phyloP scores from a whole-genome alignment of 2,329 filamentous ascomycete genomes.

The Bipolaris cookei region DNA sequence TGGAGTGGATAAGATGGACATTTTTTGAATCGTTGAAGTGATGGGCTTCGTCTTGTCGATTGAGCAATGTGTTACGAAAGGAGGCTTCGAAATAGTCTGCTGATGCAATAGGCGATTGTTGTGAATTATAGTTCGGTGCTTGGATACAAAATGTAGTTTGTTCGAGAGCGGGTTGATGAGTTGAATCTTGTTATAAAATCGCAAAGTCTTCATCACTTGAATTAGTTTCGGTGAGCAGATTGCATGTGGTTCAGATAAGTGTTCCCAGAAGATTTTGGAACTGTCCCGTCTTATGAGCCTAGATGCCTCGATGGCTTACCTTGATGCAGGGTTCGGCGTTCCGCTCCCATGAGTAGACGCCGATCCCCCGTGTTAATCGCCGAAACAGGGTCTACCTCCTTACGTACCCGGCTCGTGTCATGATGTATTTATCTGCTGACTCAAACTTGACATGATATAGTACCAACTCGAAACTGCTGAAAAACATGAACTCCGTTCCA shows the following conservation, averaged over 20 bases:
- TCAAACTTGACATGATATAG: not conserved
- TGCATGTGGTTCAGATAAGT: not conserved
- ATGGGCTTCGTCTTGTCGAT: not conserved
- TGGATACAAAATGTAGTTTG: not conserved
- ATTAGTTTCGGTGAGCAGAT: not conserved
- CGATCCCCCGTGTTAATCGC: slow-evolving; percentile 1
- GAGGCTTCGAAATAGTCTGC: not conserved
- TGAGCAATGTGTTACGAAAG: not conserved
- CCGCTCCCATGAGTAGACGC: not conserved
- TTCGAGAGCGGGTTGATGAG: not conserved
- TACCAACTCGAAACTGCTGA: not conserved
- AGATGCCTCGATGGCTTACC: not conserved
- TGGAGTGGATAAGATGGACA: not conserved
- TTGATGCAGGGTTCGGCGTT: not conserved
- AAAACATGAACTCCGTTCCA: not conserved
- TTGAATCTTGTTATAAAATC: not conserved
- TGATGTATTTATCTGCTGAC: not conserved
- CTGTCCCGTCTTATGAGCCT: not conserved
- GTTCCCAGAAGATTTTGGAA: not conserved
- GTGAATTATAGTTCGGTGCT: not conserved
- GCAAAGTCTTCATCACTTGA: not conserved
- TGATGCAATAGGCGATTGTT: not conserved
- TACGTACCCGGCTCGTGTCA: not conserved
- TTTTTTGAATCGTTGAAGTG: not conserved
- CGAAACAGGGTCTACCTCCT: not conserved